phyloP scores from a whole-genome alignment of 257 asterid species.

The Solanum chiquidenum region DNA sequence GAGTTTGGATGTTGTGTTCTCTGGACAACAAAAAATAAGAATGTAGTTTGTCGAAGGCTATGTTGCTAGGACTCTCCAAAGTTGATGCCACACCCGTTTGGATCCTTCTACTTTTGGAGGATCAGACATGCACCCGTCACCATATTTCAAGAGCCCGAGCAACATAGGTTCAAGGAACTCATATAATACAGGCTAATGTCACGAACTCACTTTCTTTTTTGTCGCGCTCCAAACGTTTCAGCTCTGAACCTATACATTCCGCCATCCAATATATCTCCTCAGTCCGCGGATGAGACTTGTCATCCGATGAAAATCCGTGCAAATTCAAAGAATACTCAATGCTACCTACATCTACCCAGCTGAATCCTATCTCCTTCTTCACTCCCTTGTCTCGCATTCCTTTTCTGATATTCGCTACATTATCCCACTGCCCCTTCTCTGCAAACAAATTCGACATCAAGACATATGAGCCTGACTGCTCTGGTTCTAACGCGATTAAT shows the following conservation, averaged over 20 bases:
- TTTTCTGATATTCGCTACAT: conserved; percentile 64
- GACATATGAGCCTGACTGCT: conserved; percentile 70
- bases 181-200: background rate
- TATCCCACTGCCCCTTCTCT: conserved; percentile 89
- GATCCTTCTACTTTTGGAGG: no score
- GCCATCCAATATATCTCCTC: conserved; percentile 61
- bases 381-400: conserved; percentile 71
- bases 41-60: background rate
- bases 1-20: background rate
- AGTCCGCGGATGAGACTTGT: conserved; percentile 54
- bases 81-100: no score
- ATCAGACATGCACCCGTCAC: no score
- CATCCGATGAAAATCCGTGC: conserved; percentile 85
- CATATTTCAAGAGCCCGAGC: no score
- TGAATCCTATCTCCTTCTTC: conserved; percentile 71
- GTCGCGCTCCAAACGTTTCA: conserved; percentile 33
- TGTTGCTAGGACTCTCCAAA: no score
- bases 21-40: background rate
- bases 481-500: conserved; percentile 58
- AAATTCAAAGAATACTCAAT: conserved; percentile 28
- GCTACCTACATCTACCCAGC: conserved; percentile 79
- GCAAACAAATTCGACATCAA: conserved; percentile 88
- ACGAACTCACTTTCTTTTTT: conserved; percentile 8
- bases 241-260: conserved; percentile 62
- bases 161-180: background rate